Percentiles rank a stretch among this genome's conserved stretches.
Evolutionary conservation across 164 flowering plant genomes (phyloP).

Genomic region (Chimonanthus praecox): DNA sequence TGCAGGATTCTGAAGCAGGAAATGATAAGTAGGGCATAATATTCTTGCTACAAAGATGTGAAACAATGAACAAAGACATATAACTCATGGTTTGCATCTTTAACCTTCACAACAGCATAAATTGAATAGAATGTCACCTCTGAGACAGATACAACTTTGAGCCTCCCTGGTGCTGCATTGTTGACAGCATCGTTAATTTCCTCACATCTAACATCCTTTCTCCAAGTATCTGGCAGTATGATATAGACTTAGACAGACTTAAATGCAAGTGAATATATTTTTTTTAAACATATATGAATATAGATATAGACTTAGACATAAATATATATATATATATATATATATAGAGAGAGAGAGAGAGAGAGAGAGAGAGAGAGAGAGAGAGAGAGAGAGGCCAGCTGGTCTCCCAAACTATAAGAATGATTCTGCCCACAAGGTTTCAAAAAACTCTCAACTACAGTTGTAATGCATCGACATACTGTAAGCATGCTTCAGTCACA

Average conservation of each 20-base stretch:
- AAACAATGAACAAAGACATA: background rate
- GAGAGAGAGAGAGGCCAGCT: background rate
- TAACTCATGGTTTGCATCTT: background rate
- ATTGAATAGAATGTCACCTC: slow-evolving; percentile 35
- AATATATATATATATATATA: background rate
- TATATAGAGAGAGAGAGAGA: background rate
- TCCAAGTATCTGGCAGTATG: slow-evolving; percentile 68
- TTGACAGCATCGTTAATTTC: slow-evolving; percentile 64
- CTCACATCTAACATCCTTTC: slow-evolving; percentile 51
- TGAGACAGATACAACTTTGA: slow-evolving; percentile 55
- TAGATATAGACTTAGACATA: too few relatives aligned
- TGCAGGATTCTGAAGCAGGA: background rate
- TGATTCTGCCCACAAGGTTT: background rate
- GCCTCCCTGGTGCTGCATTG: slow-evolving; percentile 57
- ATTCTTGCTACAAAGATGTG: background rate
- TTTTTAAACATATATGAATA: background rate
- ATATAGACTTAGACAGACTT: background rate
- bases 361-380: background rate
- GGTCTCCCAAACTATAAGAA: background rate
- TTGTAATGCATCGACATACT: background rate
- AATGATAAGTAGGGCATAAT: background rate
- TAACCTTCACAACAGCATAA: background rate
- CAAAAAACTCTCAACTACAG: background rate
- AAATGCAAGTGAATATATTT: background rate
- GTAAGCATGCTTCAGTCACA: background rate